Percentiles rank a stretch among this genome's conserved stretches.
These are phyloP conservation scores for Yamagishiella unicocca DNA, from an alignment of 139 green algal genomes.

Conservation along the genomic window DNA sequence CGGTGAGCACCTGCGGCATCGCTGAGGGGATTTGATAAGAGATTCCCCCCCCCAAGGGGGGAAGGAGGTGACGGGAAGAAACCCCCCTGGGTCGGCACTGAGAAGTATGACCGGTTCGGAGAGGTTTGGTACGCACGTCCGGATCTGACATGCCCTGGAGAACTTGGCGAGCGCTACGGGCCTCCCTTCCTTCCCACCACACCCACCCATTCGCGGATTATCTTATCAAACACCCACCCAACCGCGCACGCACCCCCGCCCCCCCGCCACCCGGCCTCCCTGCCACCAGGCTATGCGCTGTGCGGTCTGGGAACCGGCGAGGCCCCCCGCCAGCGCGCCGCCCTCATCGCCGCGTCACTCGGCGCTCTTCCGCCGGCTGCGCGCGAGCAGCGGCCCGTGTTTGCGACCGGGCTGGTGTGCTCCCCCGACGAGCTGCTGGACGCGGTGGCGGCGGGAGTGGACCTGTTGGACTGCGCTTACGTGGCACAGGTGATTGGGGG, in stretches of 20 bases:
- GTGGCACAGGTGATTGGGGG: slow-evolving; percentile 41
- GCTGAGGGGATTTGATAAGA: too few relatives aligned
- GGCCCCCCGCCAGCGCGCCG: slow-evolving; percentile 41
- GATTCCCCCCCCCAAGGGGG: background rate
- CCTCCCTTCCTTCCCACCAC: too few relatives aligned
- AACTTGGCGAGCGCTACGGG: too few relatives aligned
- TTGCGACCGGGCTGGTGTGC: slow-evolving; percentile 56
- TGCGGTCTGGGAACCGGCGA: slow-evolving; percentile 82
- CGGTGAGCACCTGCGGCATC: slow-evolving; percentile 49
- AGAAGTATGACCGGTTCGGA: too few relatives aligned
- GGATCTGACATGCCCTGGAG: too few relatives aligned
- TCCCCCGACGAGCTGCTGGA: slow-evolving; percentile 70
- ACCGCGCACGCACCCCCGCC: background rate
- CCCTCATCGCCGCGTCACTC: slow-evolving; percentile 59
- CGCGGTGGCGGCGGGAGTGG: slow-evolving; percentile 68
- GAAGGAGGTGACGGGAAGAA: background rate
- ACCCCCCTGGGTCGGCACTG: too few relatives aligned
- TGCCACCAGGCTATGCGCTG: slow-evolving; percentile 64
- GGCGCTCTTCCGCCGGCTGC: slow-evolving; percentile 43
- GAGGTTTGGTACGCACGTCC: too few relatives aligned
- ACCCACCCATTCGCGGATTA: too few relatives aligned
- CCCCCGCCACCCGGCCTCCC: background rate
- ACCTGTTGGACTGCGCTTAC: slow-evolving; percentile 75
- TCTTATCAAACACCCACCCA: too few relatives aligned
- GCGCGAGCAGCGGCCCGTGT: slow-evolving; percentile 50